Evolutionary conservation across 2,329 filamentous ascomycete genomes (phyloP).

Genomic region (Aureobasidium melanogenum): DNA sequence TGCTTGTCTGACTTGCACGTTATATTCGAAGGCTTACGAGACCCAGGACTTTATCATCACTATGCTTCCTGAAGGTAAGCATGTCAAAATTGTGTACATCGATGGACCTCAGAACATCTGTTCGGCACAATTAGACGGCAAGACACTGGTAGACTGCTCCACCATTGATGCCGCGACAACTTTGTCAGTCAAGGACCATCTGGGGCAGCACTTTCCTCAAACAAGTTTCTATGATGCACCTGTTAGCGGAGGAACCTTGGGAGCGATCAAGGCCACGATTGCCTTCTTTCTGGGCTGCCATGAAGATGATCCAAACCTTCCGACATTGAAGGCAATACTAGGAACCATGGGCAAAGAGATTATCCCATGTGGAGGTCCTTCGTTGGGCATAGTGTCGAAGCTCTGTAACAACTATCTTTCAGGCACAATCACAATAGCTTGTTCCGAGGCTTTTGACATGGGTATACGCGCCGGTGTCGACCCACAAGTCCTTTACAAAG

Average conservation of each 20-base stretch:
- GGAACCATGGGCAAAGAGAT: constrained; percentile 45
- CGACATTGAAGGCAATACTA: constrained; percentile 36
- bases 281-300: constrained; percentile 49
- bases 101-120: constrained; percentile 35
- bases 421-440: constrained; percentile 50
- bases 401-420: constrained; percentile 54
- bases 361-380: constrained; percentile 48
- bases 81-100: constrained; percentile 44
- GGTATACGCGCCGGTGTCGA: constrained; percentile 51
- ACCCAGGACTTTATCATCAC: constrained; percentile 41
- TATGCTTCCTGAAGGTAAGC: constrained; percentile 46
- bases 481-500: constrained; percentile 42
- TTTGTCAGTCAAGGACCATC: constrained; percentile 12
- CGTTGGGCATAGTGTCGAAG: constrained; percentile 50
- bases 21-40: neutral
- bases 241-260: constrained; percentile 44
- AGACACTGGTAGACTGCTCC: constrained; percentile 46
- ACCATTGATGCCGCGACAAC: constrained; percentile 46
- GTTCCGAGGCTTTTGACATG: constrained; percentile 51
- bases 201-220: constrained; percentile 26
- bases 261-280: constrained; percentile 43
- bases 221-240: constrained; percentile 46
- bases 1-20: neutral
- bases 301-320: constrained; percentile 36
- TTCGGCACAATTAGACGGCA: constrained; percentile 32